Percentiles rank a stretch among this genome's conserved stretches.
phyloP scores from a whole-genome alignment of 371 early-diverging fungal genomes.

The Apophysomyces trapeziformis region DNA sequence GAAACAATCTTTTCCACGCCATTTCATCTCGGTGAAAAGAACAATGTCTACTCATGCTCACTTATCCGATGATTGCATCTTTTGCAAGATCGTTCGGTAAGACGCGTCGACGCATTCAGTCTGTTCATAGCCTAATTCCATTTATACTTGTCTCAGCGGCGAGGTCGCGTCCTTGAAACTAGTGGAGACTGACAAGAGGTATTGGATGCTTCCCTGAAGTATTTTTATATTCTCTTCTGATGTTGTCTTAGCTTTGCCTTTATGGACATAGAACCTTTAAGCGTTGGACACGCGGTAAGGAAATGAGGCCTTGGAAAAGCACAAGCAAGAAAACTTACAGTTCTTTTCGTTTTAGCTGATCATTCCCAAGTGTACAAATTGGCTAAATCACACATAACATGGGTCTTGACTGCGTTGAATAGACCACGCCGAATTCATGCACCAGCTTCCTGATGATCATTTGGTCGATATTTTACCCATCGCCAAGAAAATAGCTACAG shows the following conservation, averaged over 20 bases:
- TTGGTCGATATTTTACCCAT: constrained; percentile 86
- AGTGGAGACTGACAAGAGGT: constrained; percentile 81
- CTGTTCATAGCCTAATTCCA: background rate
- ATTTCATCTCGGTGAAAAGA: background rate
- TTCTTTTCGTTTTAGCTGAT: constrained; percentile 59
- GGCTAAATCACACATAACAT: background rate
- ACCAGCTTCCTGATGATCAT: constrained; percentile 86
- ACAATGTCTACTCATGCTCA: constrained; percentile 21
- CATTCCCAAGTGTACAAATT: constrained; percentile 76
- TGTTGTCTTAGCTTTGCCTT: constrained; percentile 60
- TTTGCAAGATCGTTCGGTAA: constrained; percentile 87
- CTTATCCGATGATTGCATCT: constrained; percentile 70
- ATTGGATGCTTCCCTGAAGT: constrained; percentile 20
- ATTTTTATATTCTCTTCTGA: background rate
- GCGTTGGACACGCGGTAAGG: constrained; percentile 80
- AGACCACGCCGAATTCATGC: constrained; percentile 91
- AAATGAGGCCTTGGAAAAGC: background rate
- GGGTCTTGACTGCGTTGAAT: constrained; percentile 10
- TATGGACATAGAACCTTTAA: constrained; percentile 80
- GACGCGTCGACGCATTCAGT: background rate
- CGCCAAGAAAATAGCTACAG: constrained; percentile 88
- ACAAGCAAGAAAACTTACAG: background rate
- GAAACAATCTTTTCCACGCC: background rate
- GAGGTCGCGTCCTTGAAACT: constrained; percentile 85
- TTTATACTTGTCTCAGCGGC: constrained; percentile 46